phyloP scores from a whole-genome alignment of 805 yeast genomes.

The Saccharomycopsis schoenii region DNA sequence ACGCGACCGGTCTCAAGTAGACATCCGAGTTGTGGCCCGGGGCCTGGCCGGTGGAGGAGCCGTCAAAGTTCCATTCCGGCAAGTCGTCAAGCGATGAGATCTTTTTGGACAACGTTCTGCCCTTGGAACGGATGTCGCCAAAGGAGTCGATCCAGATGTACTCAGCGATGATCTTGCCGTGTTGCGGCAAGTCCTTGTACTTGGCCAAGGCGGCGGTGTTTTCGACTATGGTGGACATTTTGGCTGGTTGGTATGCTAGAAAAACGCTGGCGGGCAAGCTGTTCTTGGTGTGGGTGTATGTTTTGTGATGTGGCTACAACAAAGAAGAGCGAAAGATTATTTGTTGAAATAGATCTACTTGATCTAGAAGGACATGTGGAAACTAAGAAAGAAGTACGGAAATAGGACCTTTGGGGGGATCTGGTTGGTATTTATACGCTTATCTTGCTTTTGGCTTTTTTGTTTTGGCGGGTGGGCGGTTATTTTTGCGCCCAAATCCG shows the following conservation, averaged over 20 bases:
- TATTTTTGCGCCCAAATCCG: not conserved
- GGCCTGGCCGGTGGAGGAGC: constrained; percentile 97
- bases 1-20: constrained; percentile 90
- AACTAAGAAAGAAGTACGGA: not conserved
- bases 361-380: too few species aligned
- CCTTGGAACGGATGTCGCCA: constrained; percentile 87
- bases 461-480: not conserved
- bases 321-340: not conserved
- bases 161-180: constrained; percentile 85
- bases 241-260: not conserved
- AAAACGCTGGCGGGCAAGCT: too few species aligned
- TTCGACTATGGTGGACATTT: constrained; percentile 6
- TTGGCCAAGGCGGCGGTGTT: constrained; percentile 77
- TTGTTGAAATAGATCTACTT: too few species aligned
- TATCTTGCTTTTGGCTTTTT: not conserved
- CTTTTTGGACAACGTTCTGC: constrained; percentile 68
- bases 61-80: constrained; percentile 99
- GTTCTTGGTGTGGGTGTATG: too few species aligned
- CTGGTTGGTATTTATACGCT: not conserved
- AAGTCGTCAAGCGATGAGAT: constrained; percentile 72
- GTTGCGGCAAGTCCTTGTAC: constrained; percentile 76
- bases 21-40: constrained; percentile 97
- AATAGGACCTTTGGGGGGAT: too few species aligned
- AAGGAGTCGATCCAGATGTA: constrained; percentile 96
- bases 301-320: not conserved